Conservation (phyloP, 345 rosid species). For the Conringia planisiliqua region DNA sequence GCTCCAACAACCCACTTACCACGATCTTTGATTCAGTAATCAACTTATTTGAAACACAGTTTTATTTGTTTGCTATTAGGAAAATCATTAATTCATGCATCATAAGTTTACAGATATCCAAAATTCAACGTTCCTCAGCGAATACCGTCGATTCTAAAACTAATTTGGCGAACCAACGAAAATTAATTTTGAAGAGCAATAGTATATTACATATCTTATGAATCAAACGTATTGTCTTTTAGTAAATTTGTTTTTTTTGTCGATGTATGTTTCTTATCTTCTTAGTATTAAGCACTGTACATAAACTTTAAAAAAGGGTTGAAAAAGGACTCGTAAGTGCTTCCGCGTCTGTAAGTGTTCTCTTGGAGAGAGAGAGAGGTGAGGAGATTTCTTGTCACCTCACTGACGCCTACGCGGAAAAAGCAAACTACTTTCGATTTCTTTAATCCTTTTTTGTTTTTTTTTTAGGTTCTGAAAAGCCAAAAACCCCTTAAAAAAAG, state of each 20-base stretch:
- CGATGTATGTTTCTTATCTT: neutral
- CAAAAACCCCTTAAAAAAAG: slow-evolving; percentile 1
- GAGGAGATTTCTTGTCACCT: slow-evolving; percentile 17
- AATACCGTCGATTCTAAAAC: neutral
- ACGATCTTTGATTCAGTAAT: neutral
- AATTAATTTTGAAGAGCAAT: neutral
- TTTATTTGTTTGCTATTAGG: no score
- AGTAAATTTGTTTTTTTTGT: neutral
- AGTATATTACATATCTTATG: neutral
- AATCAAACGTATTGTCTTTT: neutral
- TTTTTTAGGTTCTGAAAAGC: neutral
- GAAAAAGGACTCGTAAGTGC: slow-evolving; percentile 18
- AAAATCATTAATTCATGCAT: no score
- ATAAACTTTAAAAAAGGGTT: neutral
- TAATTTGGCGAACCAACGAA: no score
- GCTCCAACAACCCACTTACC: neutral
- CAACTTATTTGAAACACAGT: neutral
- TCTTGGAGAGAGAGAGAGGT: neutral
- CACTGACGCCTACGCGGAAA: slow-evolving; percentile 34
- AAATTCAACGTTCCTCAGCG: neutral
- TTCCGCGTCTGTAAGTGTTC: slow-evolving; percentile 15
- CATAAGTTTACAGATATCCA: no score
- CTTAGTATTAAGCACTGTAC: neutral
- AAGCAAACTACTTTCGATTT: slow-evolving; percentile 26
- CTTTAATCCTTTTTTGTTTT: neutral